phyloP scores from a whole-genome alignment of 2,329 filamentous ascomycete genomes.

The Karstenula rhodostoma region DNA sequence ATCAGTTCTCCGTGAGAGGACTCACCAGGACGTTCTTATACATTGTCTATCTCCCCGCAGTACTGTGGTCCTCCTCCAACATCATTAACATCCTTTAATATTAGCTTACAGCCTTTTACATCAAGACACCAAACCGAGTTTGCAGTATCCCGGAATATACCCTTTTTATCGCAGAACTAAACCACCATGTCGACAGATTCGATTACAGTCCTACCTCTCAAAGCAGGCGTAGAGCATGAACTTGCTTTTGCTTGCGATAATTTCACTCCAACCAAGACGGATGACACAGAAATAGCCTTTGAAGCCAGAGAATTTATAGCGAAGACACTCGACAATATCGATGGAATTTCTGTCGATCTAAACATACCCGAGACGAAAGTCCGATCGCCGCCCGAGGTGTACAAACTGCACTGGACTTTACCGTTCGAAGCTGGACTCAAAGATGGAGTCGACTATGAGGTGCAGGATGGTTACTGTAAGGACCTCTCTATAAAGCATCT shows the following conservation, averaged over 20 bases:
- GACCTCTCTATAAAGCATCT: not conserved
- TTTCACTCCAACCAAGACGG: not conserved
- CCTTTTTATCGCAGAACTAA: too few relatives aligned
- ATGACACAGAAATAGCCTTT: not conserved
- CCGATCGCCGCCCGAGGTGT: not conserved
- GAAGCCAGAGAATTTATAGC: not conserved
- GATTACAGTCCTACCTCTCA: not conserved
- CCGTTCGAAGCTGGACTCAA: not conserved
- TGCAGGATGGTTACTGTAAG: not conserved
- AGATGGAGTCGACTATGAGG: not conserved
- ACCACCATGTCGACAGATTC: too few relatives aligned
- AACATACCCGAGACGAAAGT: not conserved
- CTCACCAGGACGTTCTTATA: too few relatives aligned
- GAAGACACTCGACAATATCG: not conserved
- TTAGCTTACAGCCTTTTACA: too few relatives aligned
- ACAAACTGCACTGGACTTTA: not conserved
- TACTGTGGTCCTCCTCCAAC: too few relatives aligned
- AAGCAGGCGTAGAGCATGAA: conserved; percentile 1
- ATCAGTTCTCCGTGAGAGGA: too few relatives aligned
- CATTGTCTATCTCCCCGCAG: too few relatives aligned
- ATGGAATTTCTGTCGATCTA: not conserved
- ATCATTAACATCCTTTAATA: too few relatives aligned
- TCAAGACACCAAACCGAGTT: too few relatives aligned
- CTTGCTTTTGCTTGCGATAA: not conserved
- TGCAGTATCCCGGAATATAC: too few relatives aligned